A percentile compares a stretch with the other conserved stretches of the same genome.
These are phyloP conservation scores for Aeschynomene evenia DNA, from an alignment of 306 rosid genomes.

Conservation along the genomic window DNA sequence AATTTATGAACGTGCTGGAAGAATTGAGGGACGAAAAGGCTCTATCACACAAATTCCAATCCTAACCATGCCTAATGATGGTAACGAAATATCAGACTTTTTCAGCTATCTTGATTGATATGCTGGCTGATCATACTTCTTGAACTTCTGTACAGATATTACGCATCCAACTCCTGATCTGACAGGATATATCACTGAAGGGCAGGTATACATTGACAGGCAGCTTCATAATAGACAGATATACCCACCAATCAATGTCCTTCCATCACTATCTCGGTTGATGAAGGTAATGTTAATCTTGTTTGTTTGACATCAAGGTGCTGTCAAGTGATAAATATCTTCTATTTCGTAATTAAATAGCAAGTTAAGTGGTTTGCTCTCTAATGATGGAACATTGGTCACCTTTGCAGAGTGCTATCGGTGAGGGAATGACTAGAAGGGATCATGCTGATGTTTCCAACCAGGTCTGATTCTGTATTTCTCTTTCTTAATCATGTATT, in stretches of 20 bases:
- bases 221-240: slow-evolving; percentile 98
- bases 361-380: background rate
- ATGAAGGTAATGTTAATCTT: slow-evolving; percentile 74
- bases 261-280: slow-evolving; percentile 95
- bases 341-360: slow-evolving; percentile 11
- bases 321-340: slow-evolving; percentile 19
- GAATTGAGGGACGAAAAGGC: slow-evolving; percentile 98
- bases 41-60: slow-evolving; percentile 99
- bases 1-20: slow-evolving; percentile 97
- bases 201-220: slow-evolving; percentile 95
- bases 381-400: slow-evolving; percentile 27
- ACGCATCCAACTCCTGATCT: slow-evolving; percentile 99
- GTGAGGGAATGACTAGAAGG: slow-evolving; percentile 98
- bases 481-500: background rate
- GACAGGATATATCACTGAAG: slow-evolving; percentile 98
- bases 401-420: slow-evolving; percentile 92
- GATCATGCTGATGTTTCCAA: slow-evolving; percentile 98
- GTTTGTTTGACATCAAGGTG: slow-evolving; percentile 25
- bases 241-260: slow-evolving; percentile 97
- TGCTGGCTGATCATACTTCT: slow-evolving; percentile 20
- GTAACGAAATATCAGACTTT: slow-evolving; percentile 39
- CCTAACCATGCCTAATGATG: slow-evolving; percentile 98
- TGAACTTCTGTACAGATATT: slow-evolving; percentile 66
- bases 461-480: slow-evolving; percentile 70
- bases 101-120: slow-evolving; percentile 24